Conservation (phyloP, 768 basidiomycete species). For the Naematelia aurantialba region DNA sequence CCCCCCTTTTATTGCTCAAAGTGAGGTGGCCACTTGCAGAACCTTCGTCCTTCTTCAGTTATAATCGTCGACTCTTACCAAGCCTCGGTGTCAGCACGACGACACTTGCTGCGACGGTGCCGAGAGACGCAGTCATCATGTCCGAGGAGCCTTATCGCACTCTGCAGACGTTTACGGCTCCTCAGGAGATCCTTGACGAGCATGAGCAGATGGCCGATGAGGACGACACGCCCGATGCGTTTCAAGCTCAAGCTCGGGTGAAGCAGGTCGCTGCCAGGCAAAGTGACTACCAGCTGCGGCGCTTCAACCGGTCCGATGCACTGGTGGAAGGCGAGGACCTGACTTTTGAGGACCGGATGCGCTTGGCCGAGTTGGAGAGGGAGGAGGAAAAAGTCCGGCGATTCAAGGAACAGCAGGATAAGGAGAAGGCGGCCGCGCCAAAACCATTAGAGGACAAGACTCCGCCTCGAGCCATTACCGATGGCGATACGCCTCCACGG, state of each 20-base stretch:
- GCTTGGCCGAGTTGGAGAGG: conserved; percentile 80
- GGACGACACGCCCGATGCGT: conserved; percentile 62
- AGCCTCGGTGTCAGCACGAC: neutral
- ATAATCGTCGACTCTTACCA: neutral
- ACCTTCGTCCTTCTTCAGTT: neutral
- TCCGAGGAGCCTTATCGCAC: conserved; percentile 27
- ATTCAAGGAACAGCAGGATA: conserved; percentile 85
- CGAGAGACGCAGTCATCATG: conserved; percentile 8
- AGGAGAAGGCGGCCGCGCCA: conserved; percentile 64
- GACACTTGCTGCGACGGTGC: neutral
- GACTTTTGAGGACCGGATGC: conserved; percentile 95
- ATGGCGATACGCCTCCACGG: conserved; percentile 46
- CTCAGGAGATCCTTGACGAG: conserved; percentile 89
- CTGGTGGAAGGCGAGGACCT: conserved; percentile 66
- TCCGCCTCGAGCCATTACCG: conserved; percentile 69
- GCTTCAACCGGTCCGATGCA: conserved; percentile 72
- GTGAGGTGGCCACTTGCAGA: no score
- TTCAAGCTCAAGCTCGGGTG: conserved; percentile 82
- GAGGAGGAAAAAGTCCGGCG: conserved; percentile 80
- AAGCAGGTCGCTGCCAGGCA: conserved; percentile 91
- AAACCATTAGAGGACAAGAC: conserved; percentile 74
- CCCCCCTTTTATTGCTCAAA: no score
- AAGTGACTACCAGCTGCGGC: conserved; percentile 88
- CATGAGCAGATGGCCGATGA: conserved; percentile 91
- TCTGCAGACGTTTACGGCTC: conserved; percentile 83